phyloP scores from a whole-genome alignment of 768 basidiomycete genomes.

The Serendipita indica region DNA sequence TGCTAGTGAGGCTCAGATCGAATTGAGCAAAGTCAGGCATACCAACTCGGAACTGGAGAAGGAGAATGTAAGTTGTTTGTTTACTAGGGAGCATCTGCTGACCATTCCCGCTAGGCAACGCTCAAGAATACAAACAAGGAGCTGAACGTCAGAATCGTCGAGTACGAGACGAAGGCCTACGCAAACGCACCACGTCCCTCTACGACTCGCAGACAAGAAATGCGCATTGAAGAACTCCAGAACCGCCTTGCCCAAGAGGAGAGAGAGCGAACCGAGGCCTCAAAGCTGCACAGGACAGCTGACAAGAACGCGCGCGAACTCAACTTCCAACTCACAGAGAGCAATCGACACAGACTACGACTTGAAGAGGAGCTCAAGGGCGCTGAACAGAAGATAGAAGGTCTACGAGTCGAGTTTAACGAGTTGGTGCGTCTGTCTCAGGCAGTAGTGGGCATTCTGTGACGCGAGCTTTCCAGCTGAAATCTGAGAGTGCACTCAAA shows the following conservation, averaged over 20 bases:
- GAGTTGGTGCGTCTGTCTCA: slow-evolving; percentile 34
- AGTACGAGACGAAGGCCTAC: slow-evolving; percentile 67
- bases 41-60: slow-evolving; percentile 73
- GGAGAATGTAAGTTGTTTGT: slow-evolving; percentile 42
- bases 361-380: slow-evolving; percentile 50
- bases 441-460: slow-evolving; percentile 42
- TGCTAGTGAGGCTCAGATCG: slow-evolving; percentile 59
- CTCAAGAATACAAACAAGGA: slow-evolving; percentile 80
- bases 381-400: slow-evolving; percentile 43
- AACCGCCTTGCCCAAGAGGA: slow-evolving; percentile 40
- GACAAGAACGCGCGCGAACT: slow-evolving; percentile 39
- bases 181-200: slow-evolving; percentile 38
- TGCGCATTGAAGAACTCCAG: slow-evolving; percentile 57
- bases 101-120: slow-evolving; percentile 39
- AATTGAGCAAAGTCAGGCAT: slow-evolving; percentile 59
- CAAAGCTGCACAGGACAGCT: slow-evolving; percentile 25
- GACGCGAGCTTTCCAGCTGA: background rate
- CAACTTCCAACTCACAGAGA: slow-evolving; percentile 41
- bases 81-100: no score
- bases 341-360: slow-evolving; percentile 43
- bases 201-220: slow-evolving; percentile 46
- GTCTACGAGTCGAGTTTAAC: slow-evolving; percentile 46
- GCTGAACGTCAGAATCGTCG: slow-evolving; percentile 65
- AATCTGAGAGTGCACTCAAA: slow-evolving; percentile 42
- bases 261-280: slow-evolving; percentile 29